Evolutionary conservation across 1,284 basidiomycete species (phyloP).

Genomic region (Vanrija sp.): DNA sequence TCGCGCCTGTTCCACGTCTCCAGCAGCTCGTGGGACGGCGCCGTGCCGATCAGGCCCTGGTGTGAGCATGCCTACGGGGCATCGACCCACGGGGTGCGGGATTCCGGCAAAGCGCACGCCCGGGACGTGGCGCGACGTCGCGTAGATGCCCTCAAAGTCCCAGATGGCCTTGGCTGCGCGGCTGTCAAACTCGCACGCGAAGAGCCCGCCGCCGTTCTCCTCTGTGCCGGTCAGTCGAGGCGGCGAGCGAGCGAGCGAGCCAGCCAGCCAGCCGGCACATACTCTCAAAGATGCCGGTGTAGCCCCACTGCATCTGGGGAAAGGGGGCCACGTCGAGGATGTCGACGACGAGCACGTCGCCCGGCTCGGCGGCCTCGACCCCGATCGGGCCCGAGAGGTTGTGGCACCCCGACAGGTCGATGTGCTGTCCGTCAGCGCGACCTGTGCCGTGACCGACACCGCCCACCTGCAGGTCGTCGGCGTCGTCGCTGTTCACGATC

Average conservation of each 20-base stretch:
- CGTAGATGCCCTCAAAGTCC: constrained; percentile 67
- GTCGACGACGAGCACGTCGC: constrained; percentile 62
- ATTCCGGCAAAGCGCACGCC: constrained; percentile 74
- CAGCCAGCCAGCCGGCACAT: background rate
- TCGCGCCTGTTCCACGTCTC: constrained; percentile 72
- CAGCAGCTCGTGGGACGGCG: constrained; percentile 67
- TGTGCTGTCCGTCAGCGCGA: constrained; percentile 43
- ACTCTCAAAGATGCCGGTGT: constrained; percentile 55
- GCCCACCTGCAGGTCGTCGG: constrained; percentile 23
- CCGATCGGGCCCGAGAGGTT: constrained; percentile 71
- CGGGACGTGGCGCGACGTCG: constrained; percentile 67
- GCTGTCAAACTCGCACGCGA: constrained; percentile 38
- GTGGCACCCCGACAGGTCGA: constrained; percentile 48
- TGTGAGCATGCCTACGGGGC: background rate
- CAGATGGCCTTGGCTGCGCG: constrained; percentile 72
- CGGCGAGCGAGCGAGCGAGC: too few relatives aligned
- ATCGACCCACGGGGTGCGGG: constrained; percentile 57
- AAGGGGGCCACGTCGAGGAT: constrained; percentile 59
- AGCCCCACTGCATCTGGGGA: constrained; percentile 75
- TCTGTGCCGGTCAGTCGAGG: too few relatives aligned
- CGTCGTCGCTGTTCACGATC: constrained; percentile 66
- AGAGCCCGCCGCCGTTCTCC: constrained; percentile 13
- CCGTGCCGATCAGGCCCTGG: constrained; percentile 69
- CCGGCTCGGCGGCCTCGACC: constrained; percentile 69
- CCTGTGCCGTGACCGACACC: constrained; percentile 54